Evolutionary conservation across 2,329 filamentous ascomycete genomes (phyloP), one percentile per base, ranked within the genome.

Genomic region (Cladosporium austrohemisphaericum): DNA sequence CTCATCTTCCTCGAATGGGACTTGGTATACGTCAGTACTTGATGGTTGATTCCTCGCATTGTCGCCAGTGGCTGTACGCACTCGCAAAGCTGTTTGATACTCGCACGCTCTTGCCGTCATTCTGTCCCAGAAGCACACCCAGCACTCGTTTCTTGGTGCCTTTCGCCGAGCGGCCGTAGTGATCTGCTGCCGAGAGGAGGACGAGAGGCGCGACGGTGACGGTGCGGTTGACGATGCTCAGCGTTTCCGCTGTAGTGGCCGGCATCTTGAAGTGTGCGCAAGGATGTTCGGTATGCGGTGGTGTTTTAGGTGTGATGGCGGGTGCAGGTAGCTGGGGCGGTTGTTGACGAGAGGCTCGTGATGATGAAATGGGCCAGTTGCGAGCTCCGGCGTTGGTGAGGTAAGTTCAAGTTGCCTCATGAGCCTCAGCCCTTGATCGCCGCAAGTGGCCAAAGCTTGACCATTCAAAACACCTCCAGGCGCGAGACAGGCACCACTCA

Each of bases 1-100:
- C 65, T 96, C 93, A 69, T 98, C 93, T 75, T 98, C 93, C 72
- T 98, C 93, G 66, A 98, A 98, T 1, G 93, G 93, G 37, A 97
- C 93, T 95, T 64, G 36, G 19, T 16, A 50, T 38, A 52, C 35
- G 54, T 51, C 45, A 49, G 31, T 50, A 32, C 20, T 23, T 10
- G n/a, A 25, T 22, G 22, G 26, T 26, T 26, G 31, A 19, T 22
- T 13, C n/a, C 13, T 20, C 3, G 8, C 1, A 19, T 18, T 14
- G 23, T 20, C 55, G 10, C 16, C 25, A 16, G 37, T 55, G 13
- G 28, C 13, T 46, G 63, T 55, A 70, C 81, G 44, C 69, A 96
- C 92, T 91, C 66, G 93, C 93, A 71, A 97, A 98, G 74, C 93
- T 95, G 82, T 98, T 98, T 58, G 93, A 97, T 63, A 97, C 93